phyloP scores from a whole-genome alignment of 139 green algal genomes.

The Chlamydomonas incerta region DNA sequence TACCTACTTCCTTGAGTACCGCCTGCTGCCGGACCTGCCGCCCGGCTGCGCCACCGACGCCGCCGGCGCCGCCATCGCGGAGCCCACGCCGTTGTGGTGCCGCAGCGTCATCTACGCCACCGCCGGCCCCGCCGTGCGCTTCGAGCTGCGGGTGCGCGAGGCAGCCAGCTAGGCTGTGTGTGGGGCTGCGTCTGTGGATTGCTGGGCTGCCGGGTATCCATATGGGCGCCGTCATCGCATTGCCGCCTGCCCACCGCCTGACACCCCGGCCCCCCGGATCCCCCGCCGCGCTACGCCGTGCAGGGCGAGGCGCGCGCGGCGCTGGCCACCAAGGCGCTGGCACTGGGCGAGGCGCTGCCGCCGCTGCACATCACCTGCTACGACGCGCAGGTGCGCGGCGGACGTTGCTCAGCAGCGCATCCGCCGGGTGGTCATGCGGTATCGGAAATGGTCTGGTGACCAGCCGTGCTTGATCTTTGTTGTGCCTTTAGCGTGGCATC shows the following conservation, averaged over 20 bases:
- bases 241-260: no score
- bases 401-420: no score
- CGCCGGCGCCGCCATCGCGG: not conserved
- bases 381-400: conserved; percentile 57
- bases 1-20: conserved; percentile 70
- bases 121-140: conserved; percentile 47
- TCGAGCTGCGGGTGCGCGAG: conserved; percentile 67
- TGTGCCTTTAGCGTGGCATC: no score
- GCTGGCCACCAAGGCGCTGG: conserved; percentile 49
- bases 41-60: conserved; percentile 1
- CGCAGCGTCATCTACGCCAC: conserved; percentile 54
- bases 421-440: no score
- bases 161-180: no score
- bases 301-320: conserved; percentile 65
- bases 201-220: no score
- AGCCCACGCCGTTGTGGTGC: conserved; percentile 1
- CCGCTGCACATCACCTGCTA: conserved; percentile 61
- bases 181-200: no score
- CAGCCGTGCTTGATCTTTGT: no score
- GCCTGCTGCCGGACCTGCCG: conserved; percentile 60
- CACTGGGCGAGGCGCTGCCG: conserved; percentile 76
- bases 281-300: not conserved
- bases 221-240: no score
- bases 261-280: no score
- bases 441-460: no score